Percentiles rank a stretch among this genome's conserved stretches.
phyloP scores from a whole-genome alignment of 805 yeast genomes.

The Clavispora santaluciae region DNA sequence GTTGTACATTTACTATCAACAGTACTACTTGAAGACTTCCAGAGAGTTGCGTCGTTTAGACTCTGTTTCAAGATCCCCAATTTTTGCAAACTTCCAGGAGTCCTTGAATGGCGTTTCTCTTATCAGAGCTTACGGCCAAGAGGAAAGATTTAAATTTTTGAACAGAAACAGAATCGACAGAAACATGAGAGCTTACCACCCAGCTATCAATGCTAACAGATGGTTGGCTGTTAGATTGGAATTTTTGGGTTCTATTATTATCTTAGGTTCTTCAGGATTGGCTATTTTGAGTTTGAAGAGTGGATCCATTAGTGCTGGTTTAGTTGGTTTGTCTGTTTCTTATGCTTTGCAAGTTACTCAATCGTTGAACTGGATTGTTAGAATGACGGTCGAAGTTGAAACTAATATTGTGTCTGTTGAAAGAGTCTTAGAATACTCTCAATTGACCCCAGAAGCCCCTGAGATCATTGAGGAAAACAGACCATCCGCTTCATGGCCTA shows the following conservation, averaged over 20 bases:
- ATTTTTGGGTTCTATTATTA: constrained; percentile 83
- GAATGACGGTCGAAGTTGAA: constrained; percentile 98
- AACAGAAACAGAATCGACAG: constrained; percentile 72
- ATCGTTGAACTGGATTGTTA: constrained; percentile 92
- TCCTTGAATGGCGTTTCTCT: constrained; percentile 71
- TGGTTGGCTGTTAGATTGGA: constrained; percentile 97
- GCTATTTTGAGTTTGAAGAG: constrained; percentile 63
- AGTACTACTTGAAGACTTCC: constrained; percentile 69
- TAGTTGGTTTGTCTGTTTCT: constrained; percentile 89
- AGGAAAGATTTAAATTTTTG: constrained; percentile 55
- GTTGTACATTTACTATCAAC: constrained; percentile 68
- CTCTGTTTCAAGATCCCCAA: constrained; percentile 74
- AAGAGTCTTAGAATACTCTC: constrained; percentile 83
- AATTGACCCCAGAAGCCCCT: constrained; percentile 82
- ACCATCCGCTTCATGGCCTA: constrained; percentile 47
- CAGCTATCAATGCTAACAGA: constrained; percentile 87
- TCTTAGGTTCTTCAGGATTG: constrained; percentile 79
- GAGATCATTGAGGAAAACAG: constrained; percentile 55
- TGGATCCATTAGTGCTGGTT: constrained; percentile 79
- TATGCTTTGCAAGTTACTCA: constrained; percentile 93
- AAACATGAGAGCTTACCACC: constrained; percentile 89
- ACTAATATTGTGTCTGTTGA: constrained; percentile 96
- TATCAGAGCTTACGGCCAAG: constrained; percentile 70
- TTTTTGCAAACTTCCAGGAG: constrained; percentile 81
- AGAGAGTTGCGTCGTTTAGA: constrained; percentile 81